Evolutionary conservation across 2,329 filamentous ascomycete genomes (phyloP).

Genomic region (Cladosporium phlei): DNA sequence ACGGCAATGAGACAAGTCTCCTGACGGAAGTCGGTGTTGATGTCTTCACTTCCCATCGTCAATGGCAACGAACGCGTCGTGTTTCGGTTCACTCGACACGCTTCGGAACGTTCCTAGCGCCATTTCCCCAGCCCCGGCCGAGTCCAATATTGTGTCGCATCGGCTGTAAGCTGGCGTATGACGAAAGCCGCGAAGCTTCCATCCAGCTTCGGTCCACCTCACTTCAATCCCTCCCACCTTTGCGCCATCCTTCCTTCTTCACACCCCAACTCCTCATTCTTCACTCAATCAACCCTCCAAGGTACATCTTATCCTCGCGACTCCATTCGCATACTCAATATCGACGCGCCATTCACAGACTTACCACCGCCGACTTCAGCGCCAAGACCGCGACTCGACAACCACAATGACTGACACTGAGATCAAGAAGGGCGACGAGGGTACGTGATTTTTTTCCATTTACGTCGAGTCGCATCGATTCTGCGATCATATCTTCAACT

Average conservation of each 20-base stretch:
- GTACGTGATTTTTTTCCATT: constrained; percentile 20
- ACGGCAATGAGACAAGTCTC: too few species aligned
- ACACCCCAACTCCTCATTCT: background rate
- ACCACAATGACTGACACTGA: constrained; percentile 42
- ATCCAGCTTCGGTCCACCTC: constrained; percentile 8
- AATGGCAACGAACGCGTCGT: too few species aligned
- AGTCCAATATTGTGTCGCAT: too few species aligned
- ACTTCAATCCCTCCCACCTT: constrained; percentile 6
- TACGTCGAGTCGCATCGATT: constrained; percentile 1
- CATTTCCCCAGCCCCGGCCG: too few species aligned
- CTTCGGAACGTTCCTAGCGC: too few species aligned
- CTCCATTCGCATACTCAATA: background rate
- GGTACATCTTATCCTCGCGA: constrained; percentile 1
- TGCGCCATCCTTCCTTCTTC: constrained; percentile 1
- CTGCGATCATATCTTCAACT: background rate
- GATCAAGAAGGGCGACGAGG: constrained; percentile 44
- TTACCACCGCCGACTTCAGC: background rate
- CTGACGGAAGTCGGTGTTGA: too few species aligned
- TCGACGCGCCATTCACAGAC: constrained; percentile 1
- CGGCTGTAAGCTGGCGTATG: too few species aligned
- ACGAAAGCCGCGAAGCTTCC: background rate
- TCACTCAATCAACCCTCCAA: background rate
- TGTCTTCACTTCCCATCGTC: too few species aligned
- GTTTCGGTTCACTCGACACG: too few species aligned
- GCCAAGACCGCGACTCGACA: constrained; percentile 14